phyloP scores from a whole-genome alignment of 2,329 filamentous ascomycete genomes.

The Xylaria hypoxylon region DNA sequence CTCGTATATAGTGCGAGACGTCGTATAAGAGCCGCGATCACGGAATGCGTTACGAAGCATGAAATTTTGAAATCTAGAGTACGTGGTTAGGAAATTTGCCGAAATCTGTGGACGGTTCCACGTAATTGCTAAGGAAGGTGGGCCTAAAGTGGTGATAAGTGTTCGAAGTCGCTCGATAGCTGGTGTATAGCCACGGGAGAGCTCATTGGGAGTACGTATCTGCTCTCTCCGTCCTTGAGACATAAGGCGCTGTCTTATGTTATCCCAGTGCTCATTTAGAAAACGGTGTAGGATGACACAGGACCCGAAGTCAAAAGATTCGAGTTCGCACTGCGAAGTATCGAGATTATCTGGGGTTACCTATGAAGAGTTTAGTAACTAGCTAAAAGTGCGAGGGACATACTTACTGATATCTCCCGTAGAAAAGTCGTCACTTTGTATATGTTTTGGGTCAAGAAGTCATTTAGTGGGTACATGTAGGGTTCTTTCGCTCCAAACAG shows the following conservation, averaged over 20 bases:
- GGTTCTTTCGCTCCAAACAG: conserved; percentile 78
- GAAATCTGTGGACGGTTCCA: conserved; percentile 77
- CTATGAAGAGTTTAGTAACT: conserved; percentile 48
- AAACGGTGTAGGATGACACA: conserved; percentile 76
- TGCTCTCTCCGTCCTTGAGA: conserved; percentile 69
- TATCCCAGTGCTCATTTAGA: conserved; percentile 78
- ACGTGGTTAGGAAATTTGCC: conserved; percentile 70
- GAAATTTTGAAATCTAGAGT: conserved; percentile 77
- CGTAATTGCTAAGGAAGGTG: conserved; percentile 74
- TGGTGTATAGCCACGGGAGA: conserved; percentile 63
- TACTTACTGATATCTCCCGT: conserved; percentile 72
- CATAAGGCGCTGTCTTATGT: conserved; percentile 72
- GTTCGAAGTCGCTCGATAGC: conserved; percentile 70
- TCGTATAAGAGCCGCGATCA: conserved; percentile 72
- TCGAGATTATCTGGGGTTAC: conserved; percentile 63
- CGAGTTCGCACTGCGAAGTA: conserved; percentile 53
- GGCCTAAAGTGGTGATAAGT: conserved; percentile 74
- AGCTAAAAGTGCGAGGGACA: background rate
- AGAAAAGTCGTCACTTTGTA: conserved; percentile 75
- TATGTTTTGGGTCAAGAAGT: conserved; percentile 76
- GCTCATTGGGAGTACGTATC: conserved; percentile 66
- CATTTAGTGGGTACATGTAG: conserved; percentile 78
- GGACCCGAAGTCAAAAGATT: conserved; percentile 77
- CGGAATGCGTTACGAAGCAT: conserved; percentile 77
- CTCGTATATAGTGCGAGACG: conserved; percentile 75